Percentiles rank a stretch among this genome's conserved stretches.
Conservation (phyloP, 2,329 filamentous ascomycete species). For the Fusarium tuaranense region DNA sequence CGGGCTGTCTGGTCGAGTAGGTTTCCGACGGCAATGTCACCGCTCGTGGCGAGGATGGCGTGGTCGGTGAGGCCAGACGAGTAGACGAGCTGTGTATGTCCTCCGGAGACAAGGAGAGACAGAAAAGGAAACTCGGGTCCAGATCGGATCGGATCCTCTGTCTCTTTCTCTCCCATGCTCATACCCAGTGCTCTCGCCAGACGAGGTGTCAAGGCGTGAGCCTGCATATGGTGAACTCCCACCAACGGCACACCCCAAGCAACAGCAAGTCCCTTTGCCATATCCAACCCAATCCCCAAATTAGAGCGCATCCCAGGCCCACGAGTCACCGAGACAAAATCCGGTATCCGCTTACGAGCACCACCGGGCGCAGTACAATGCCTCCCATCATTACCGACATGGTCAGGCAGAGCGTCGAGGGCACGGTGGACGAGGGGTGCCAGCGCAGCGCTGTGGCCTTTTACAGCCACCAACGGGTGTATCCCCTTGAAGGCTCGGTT, state of each 20-base stretch:
- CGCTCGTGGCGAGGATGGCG: constrained; percentile 76
- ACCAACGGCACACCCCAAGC: constrained; percentile 87
- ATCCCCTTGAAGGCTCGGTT: constrained; percentile 82
- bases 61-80: constrained; percentile 78
- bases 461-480: constrained; percentile 79
- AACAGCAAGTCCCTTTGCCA: constrained; percentile 86
- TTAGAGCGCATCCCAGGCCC: constrained; percentile 90
- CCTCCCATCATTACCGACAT: background rate
- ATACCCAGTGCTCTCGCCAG: constrained; percentile 73
- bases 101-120: constrained; percentile 89
- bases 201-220: constrained; percentile 89
- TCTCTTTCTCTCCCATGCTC: constrained; percentile 29
- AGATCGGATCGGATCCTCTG: background rate
- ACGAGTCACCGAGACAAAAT: constrained; percentile 90
- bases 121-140: constrained; percentile 83
- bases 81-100: constrained; percentile 88
- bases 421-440: constrained; percentile 76
- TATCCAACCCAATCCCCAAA: constrained; percentile 81
- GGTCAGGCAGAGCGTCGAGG: constrained; percentile 62
- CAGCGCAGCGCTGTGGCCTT: constrained; percentile 80
- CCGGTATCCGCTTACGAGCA: constrained; percentile 63
- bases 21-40: constrained; percentile 91
- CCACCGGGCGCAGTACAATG: constrained; percentile 28
- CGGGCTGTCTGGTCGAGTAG: constrained; percentile 89
- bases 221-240: constrained; percentile 97